Percentiles rank a stretch among this genome's conserved stretches.
phyloP scores from a whole-genome alignment of 352 stramenopile genomes.

The Phytophthora foliorum region DNA sequence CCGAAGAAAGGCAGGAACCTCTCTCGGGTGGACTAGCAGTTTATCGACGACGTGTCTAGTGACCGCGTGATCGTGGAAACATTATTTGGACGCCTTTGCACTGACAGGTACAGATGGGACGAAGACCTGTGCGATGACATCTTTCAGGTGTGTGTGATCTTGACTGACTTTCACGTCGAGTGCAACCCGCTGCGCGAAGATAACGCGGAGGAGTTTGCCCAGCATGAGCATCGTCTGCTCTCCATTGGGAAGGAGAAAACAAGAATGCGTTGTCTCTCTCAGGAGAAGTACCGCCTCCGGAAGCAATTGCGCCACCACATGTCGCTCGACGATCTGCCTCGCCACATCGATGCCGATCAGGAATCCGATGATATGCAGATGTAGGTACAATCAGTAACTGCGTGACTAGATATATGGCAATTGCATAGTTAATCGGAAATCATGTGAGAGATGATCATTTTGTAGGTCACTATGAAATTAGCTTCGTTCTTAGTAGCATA shows the following conservation, averaged over 20 bases:
- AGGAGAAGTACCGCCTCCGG: slow-evolving; percentile 1
- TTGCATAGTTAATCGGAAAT: neutral
- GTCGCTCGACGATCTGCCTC: neutral
- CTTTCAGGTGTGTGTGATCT: neutral
- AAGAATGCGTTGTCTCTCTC: neutral
- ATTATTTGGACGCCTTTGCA: neutral
- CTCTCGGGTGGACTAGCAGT: no score
- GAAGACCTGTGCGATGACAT: slow-evolving; percentile 10
- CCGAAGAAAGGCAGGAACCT: neutral
- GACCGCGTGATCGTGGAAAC: neutral
- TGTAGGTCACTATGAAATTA: no score
- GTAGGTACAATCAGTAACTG: neutral
- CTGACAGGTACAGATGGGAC: slow-evolving; percentile 1
- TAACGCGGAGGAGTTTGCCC: neutral
- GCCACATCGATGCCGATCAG: neutral
- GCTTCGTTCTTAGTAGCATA: no score
- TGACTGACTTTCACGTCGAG: slow-evolving; percentile 3
- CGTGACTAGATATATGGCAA: neutral
- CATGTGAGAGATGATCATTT: no score
- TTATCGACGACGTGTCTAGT: neutral
- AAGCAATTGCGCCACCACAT: neutral
- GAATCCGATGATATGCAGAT: neutral
- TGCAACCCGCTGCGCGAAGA: neutral
- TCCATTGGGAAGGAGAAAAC: neutral
- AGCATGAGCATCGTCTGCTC: neutral